A percentile compares a stretch with the other conserved stretches of the same genome.
Conservation (phyloP, 2,329 filamentous ascomycete species). For the Epichloe gansuensis region DNA sequence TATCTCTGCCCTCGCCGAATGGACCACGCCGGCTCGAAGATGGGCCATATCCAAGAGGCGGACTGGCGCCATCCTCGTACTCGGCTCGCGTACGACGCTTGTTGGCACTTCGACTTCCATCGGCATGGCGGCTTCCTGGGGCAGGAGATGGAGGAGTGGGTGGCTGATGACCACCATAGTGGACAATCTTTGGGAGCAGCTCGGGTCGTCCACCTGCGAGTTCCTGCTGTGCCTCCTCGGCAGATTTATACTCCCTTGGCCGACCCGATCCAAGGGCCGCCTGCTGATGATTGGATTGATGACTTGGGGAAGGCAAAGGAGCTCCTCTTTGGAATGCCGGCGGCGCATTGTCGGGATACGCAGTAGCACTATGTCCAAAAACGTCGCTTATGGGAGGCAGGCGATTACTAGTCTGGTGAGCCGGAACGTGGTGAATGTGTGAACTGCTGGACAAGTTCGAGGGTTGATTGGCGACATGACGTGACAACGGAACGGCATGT, state of each 20-base stretch:
- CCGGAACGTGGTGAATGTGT: conserved; percentile 82
- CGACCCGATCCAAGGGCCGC: conserved; percentile 47
- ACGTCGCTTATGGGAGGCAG: conserved; percentile 91
- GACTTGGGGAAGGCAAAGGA: conserved; percentile 67
- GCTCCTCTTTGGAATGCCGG: conserved; percentile 44
- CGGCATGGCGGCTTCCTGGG: conserved; percentile 33
- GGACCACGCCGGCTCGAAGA: conserved; percentile 49
- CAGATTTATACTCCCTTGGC: conserved; percentile 80
- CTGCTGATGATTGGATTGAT: conserved; percentile 36
- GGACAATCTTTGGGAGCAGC: conserved; percentile 80
- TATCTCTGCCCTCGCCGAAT: conserved; percentile 71
- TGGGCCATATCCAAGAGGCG: conserved; percentile 67
- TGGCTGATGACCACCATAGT: conserved; percentile 88
- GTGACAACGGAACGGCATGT: conserved; percentile 60
- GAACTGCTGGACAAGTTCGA: conserved; percentile 73
- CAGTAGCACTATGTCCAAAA: conserved; percentile 65
- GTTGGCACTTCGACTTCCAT: conserved; percentile 44
- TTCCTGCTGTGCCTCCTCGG: conserved; percentile 87
- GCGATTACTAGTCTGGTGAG: conserved; percentile 79
- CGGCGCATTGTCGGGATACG: conserved; percentile 42
- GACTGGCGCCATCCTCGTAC: conserved; percentile 85
- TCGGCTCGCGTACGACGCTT: conserved; percentile 74
- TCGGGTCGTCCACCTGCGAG: conserved; percentile 86
- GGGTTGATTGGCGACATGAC: conserved; percentile 68
- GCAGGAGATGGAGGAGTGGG: conserved; percentile 79